Evolutionary conservation across 106 monocot species (phyloP).

Genomic region (Narthecium ossifragum): DNA sequence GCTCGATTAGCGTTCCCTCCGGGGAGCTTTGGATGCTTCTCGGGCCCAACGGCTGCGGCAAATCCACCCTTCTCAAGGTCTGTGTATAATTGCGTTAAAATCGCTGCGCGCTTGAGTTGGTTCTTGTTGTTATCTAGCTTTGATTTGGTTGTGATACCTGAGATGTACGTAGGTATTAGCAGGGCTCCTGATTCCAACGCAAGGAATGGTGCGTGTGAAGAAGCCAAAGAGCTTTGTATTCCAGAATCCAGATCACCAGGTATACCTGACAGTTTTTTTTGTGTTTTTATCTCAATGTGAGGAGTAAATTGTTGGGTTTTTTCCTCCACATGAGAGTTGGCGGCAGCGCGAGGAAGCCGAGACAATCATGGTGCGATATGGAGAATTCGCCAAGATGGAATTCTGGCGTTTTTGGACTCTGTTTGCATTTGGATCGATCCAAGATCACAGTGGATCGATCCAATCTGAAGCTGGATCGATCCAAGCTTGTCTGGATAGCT

Average conservation of each 20-base stretch:
- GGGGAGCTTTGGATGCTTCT: constrained; percentile 98
- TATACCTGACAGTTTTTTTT: constrained; percentile 2
- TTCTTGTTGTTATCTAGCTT: too few relatives aligned
- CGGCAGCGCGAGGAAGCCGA: too few relatives aligned
- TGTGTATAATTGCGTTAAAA: too few relatives aligned
- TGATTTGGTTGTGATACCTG: too few relatives aligned
- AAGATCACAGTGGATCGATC: too few relatives aligned
- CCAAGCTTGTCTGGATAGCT: too few relatives aligned
- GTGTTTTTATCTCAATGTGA: background rate
- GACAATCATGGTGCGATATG: too few relatives aligned
- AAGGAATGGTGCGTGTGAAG: constrained; percentile 46
- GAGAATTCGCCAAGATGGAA: background rate
- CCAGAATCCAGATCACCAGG: constrained; percentile 99
- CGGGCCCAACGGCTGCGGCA: constrained; percentile 89
- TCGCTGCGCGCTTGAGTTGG: background rate
- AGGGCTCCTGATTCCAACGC: constrained; percentile 64
- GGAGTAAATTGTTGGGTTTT: background rate
- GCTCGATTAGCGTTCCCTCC: constrained; percentile 58
- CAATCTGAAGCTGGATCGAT: too few relatives aligned
- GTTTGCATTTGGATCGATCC: too few relatives aligned
- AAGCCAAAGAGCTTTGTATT: constrained; percentile 82
- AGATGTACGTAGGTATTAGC: constrained; percentile 71
- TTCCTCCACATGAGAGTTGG: too few relatives aligned
- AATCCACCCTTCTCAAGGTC: constrained; percentile 93
- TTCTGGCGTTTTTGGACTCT: too few relatives aligned